Evolutionary conservation across 768 basidiomycete species (phyloP), one percentile per base, ranked within the genome.

Genomic region (Amanita pseudoporphyria): DNA sequence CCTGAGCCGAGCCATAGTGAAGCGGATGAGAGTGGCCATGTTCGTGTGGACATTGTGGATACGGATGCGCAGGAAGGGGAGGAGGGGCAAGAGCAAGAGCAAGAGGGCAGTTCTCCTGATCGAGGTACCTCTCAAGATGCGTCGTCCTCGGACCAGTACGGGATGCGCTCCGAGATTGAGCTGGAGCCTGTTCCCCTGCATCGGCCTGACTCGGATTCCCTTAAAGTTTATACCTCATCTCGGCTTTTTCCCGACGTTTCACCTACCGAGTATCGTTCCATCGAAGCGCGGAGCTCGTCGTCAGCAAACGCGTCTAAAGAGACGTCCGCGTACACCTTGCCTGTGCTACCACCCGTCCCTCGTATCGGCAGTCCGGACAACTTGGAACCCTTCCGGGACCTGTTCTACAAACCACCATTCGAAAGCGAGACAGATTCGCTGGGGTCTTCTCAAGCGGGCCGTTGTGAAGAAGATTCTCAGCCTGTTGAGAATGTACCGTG

Each of bases 331-430:
- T 31, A 33, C 13, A 32, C 49, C n/a, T 50, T 40, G 18, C 41
- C 49, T 12, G 24, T 44, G 5, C 13, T 26, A 12, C 44, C 51
- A 14, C 18, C 51, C 4, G 30, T 16, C 3, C 51, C 51, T 1
- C 73, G 73, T 2, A 64, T 86, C 31, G 76, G 78, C 9, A 73
- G 70, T 49, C 71, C 75, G 0, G 81, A 82, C 49, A 84, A 87
- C 54, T 68, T 87, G 6, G 82, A 85, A n/a, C 71, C 76, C 9
- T 88, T 84, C 67, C 77, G 76, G 32, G 82, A 87, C 57, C 67
- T 89, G 6, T 88, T 88, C 63, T 87, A 83, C 60, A 70, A 68
- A 36, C 82, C 82, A 5, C 61, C 53, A 56, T 52, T 51, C 53
- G 39, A 52, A 53, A 52, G 55, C 57, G 44, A 55, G 22, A n/a